Evolutionary conservation across 108 stramenopile species (phyloP), one percentile per base, ranked within the genome.

Genomic region (Skeletonema potamos): DNA sequence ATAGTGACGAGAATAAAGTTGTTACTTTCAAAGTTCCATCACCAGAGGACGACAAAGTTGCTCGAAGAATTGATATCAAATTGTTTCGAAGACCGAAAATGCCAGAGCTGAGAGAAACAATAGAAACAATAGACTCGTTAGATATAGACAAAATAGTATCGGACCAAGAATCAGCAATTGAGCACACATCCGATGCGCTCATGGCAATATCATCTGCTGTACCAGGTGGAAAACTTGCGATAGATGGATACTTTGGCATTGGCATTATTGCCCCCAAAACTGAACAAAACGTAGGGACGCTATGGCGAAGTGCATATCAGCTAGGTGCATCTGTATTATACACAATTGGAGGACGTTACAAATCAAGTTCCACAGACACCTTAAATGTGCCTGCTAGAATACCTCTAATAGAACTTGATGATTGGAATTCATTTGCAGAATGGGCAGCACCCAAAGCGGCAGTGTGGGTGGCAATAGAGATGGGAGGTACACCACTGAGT

Each of bases 401-500:
- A 11, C 82, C 82, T 8, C 22, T 83, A 29, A 41, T 83, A 29
- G 73, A 79, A 60, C 48, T 79, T 6, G 60, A 74, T 39, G 77
- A 83, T 66, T 83, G 77, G 77, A 74, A 70, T 30, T 62, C 68
- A 27, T 83, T 83, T 56, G 67, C 54, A 2, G 57, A 74, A 36
- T 64, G 32, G 24, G 74, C 74, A 11, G 28, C 76, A 7, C 82
- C 82, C 3, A 73, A 57, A 27, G 26, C 37, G 7, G 73, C 77
- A n/a, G 70, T 69, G 6, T 80, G 68, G 78, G 83, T 84, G 15
- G 78, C 56, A 11, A 69, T 84, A 34, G 83, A 84, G 56, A 84
- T 84, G 83, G 83, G 83, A 22, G 83, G 83, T 1, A 62, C 56
- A 30, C 79, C 78, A 1, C 43, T 84, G 20, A 41, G 32, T 6